Evolutionary conservation across 78 protist species (phyloP), one percentile per base, ranked within the genome.

Genomic region (Tieghemostelium lacteum): DNA sequence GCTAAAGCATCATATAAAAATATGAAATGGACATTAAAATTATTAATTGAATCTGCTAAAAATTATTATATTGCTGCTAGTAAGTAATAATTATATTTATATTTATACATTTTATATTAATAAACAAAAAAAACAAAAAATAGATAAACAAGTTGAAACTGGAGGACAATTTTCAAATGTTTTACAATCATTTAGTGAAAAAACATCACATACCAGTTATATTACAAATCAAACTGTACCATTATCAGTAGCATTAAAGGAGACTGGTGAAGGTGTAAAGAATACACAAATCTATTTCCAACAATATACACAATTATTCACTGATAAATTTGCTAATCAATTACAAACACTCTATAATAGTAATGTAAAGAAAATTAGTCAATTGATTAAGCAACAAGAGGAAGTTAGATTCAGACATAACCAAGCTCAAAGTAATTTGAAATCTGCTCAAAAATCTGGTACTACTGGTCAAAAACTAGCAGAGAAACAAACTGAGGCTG

Each of bases 11-110:
- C 62, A 39, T 49, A 69, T 6, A 83, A 83, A 37, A 83, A 83
- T 83, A 83, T 83, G 91, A 83, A 83, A 58, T 83, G 91, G 91
- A 40, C 36, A 34, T 31, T 83, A n/a, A 83, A 83, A 45, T 69
- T 83, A 45, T 58, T 83, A 33, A 83, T 69, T 83, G 70, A 83
- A 69, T 45, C 60, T 22, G 8, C 78, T 17, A 83, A 50, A 69
- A 36, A 39, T 45, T 69, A 83, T 33, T 83, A 33, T 83, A 3
- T 71, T 1, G 2, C 78, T 36, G 24, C 80, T 58, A 74, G 91
- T 83, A 83, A 26, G 12, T 62, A 40, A 7, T 36, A 62, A 52
- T 39, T 45, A 45, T 45, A n/a, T n/a, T n/a, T n/a, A n/a, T n/a
- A n/a, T n/a, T n/a, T n/a, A n/a, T n/a, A n/a, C n/a, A n/a, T n/a